Percentiles rank a stretch among this genome's conserved stretches.
phyloP scores from a whole-genome alignment of 2,329 filamentous ascomycete genomes.

The Exophiala viscosa region DNA sequence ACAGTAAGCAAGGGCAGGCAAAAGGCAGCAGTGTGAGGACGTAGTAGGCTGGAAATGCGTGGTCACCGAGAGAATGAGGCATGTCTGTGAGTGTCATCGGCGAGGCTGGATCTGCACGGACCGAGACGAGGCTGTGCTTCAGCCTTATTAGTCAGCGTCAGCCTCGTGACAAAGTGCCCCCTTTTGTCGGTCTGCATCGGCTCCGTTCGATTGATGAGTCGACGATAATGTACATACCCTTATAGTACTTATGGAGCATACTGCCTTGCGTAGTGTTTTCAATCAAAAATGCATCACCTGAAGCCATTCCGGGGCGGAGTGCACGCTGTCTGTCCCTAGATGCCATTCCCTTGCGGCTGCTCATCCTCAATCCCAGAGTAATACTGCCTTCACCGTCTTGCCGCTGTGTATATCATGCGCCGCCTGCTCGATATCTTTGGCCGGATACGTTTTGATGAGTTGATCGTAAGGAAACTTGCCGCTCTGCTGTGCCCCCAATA shows the following conservation, averaged over 20 bases:
- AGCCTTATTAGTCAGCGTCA: conserved; percentile 10
- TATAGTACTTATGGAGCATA: too few species aligned
- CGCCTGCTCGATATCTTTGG: conserved; percentile 30
- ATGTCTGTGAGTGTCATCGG: background rate
- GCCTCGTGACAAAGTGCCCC: conserved; percentile 1
- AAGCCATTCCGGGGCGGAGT: too few species aligned
- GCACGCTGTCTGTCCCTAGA: too few species aligned
- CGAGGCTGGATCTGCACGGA: conserved; percentile 16
- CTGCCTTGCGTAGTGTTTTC: too few species aligned
- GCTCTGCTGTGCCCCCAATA: conserved; percentile 28
- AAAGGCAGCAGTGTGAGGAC: too few species aligned
- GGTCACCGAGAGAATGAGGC: conserved; percentile 8
- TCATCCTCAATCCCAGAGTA: conserved; percentile 29
- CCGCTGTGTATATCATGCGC: conserved; percentile 31
- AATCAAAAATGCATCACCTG: too few species aligned
- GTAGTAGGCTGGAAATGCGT: conserved; percentile 10
- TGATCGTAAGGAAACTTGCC: conserved; percentile 48
- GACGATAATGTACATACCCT: too few species aligned
- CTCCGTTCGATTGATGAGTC: too few species aligned
- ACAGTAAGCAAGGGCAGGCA: too few species aligned
- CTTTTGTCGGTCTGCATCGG: too few species aligned
- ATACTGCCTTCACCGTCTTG: conserved; percentile 32
- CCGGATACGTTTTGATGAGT: conserved; percentile 44
- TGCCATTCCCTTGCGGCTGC: background rate
- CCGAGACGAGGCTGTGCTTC: conserved; percentile 18